A percentile compares a stretch with the other conserved stretches of the same genome.
Conservation (phyloP, 768 basidiomycete genomes). For the Suillus discolor region DNA sequence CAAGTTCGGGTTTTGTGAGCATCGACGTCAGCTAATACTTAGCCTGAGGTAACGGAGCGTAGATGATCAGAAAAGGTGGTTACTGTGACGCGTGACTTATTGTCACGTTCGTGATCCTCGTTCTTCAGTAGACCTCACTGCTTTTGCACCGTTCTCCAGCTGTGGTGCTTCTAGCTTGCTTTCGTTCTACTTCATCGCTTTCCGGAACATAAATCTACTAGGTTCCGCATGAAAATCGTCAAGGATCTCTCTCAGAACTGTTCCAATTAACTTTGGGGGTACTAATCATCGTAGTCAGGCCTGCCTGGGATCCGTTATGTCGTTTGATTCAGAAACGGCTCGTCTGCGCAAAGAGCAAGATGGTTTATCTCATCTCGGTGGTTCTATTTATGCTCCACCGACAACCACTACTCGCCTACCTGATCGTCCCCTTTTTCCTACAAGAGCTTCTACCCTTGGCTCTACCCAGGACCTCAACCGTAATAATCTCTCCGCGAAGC, state of each 20-base stretch:
- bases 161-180: slow-evolving; percentile 4
- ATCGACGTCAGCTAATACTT: background rate
- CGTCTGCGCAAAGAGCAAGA: slow-evolving; percentile 31
- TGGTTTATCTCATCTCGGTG: slow-evolving; percentile 9
- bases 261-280: slow-evolving; percentile 16
- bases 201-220: background rate
- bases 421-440: slow-evolving; percentile 58
- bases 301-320: slow-evolving; percentile 23
- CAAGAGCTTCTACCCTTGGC: slow-evolving; percentile 66
- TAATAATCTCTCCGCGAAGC: slow-evolving; percentile 40
- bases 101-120: slow-evolving; percentile 20
- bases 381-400: slow-evolving; percentile 40
- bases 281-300: slow-evolving; percentile 7
- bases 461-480: slow-evolving; percentile 56
- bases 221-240: slow-evolving; percentile 22
- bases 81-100: slow-evolving; percentile 23
- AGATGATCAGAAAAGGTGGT: slow-evolving; percentile 20
- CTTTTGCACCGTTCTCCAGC: slow-evolving; percentile 10
- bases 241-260: slow-evolving; percentile 16
- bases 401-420: slow-evolving; percentile 39
- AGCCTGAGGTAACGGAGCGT: background rate
- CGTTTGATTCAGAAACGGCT: slow-evolving; percentile 31
- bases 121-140: slow-evolving; percentile 13
- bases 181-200: slow-evolving; percentile 9
- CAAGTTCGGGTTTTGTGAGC: background rate